Conservation (phyloP, 2,329 filamentous ascomycete species). For the Neofusicoccum ribis region DNA sequence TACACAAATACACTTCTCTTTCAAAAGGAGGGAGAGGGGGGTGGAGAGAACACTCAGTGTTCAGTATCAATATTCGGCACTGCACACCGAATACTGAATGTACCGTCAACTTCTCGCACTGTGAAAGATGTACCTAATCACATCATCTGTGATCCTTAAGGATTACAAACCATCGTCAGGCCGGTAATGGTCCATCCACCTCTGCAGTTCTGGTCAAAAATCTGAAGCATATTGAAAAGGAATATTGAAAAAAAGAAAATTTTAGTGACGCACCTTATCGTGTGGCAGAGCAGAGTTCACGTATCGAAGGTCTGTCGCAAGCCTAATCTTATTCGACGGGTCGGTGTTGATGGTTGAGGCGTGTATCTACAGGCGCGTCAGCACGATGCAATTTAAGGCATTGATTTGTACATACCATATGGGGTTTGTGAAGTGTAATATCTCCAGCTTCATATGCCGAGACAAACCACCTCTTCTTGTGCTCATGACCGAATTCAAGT, state of each 20-base stretch:
- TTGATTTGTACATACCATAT: conserved; percentile 24
- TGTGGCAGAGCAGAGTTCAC: conserved; percentile 54
- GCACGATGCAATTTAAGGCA: background rate
- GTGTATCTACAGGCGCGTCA: conserved; percentile 48
- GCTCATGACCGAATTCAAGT: conserved; percentile 37
- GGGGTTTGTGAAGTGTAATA: conserved; percentile 43
- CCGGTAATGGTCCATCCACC: conserved; percentile 1
- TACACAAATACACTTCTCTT: no score
- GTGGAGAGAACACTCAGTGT: no score
- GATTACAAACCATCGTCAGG: background rate
- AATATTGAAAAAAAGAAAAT: background rate
- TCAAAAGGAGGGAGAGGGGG: no score
- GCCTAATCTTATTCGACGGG: conserved; percentile 51
- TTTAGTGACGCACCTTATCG: conserved; percentile 36
- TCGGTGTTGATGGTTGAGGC: conserved; percentile 59
- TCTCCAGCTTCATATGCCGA: conserved; percentile 57
- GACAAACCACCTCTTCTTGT: conserved; percentile 49
- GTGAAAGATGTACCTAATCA: no score
- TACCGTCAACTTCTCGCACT: no score
- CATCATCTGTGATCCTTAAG: no score
- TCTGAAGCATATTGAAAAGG: no score
- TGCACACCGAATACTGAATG: no score
- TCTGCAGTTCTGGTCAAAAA: background rate
- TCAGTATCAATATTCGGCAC: no score
- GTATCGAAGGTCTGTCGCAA: conserved; percentile 59